phyloP scores from a whole-genome alignment of 208 protist species.

The Trichomonas vaginalis region DNA sequence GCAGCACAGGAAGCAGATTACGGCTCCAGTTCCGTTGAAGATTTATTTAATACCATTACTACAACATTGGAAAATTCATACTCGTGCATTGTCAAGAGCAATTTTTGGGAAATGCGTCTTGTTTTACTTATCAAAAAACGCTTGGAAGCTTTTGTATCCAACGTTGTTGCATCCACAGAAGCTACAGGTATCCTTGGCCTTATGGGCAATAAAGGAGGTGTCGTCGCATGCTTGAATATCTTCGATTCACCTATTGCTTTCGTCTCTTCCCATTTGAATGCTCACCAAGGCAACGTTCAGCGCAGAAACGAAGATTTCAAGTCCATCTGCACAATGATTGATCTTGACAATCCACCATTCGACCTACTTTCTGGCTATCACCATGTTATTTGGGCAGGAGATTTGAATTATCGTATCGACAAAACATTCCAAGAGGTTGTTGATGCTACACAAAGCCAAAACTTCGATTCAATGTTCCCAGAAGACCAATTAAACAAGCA shows the following conservation, averaged over 20 bases:
- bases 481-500: neutral
- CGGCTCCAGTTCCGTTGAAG: neutral
- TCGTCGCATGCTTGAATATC: constrained; percentile 40
- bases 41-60: neutral
- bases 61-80: neutral
- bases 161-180: neutral
- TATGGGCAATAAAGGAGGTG: constrained; percentile 52
- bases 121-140: neutral
- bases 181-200: constrained; percentile 34
- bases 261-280: constrained; percentile 49
- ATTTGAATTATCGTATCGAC: neutral
- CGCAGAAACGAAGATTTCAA: neutral
- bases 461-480: neutral
- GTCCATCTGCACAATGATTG: neutral
- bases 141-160: neutral
- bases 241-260: constrained; percentile 45
- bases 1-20: neutral
- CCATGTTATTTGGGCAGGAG: neutral
- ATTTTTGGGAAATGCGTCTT: neutral
- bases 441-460: neutral
- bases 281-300: constrained; percentile 34
- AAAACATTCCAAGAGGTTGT: neutral
- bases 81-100: neutral
- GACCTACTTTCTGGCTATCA: neutral
- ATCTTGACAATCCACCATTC: neutral